phyloP scores from a whole-genome alignment of 208 protist species.

The Acanthamoeba triangularis region DNA sequence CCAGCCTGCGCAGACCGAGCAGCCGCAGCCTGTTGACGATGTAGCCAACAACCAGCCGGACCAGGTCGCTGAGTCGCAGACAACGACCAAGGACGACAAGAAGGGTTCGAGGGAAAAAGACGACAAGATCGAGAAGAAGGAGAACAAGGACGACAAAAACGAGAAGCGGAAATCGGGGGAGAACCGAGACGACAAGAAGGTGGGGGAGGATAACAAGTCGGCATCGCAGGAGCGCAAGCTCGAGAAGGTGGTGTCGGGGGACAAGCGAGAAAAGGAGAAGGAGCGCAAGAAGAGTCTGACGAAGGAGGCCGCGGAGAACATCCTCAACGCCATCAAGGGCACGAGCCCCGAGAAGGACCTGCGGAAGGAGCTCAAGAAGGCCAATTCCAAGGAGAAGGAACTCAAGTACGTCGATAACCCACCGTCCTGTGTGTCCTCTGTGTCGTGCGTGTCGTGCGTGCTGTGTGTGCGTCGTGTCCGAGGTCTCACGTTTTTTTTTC shows the following conservation, averaged over 20 bases:
- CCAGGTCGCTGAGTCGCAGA: neutral
- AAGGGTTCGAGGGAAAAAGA: neutral
- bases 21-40: neutral
- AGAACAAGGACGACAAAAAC: neutral
- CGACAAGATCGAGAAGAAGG: constrained; percentile 3
- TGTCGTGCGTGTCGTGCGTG: neutral
- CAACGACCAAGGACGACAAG: neutral
- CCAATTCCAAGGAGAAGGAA: constrained; percentile 17
- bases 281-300: constrained; percentile 21
- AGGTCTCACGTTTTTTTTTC: neutral
- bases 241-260: neutral
- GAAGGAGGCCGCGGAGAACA: constrained; percentile 44
- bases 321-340: constrained; percentile 33
- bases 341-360: constrained; percentile 27
- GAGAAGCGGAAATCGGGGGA: neutral
- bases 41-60: neutral
- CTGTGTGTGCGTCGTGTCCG: too few relatives aligned
- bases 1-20: neutral
- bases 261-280: neutral
- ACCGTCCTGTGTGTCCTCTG: neutral
- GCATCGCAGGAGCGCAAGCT: neutral
- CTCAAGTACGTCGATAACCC: neutral
- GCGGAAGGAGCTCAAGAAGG: constrained; percentile 23
- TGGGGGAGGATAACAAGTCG: neutral
- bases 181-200: neutral